Evolutionary conservation across 495 filamentous ascomycete species (phyloP).

Genomic region (Apodospora peruviana): DNA sequence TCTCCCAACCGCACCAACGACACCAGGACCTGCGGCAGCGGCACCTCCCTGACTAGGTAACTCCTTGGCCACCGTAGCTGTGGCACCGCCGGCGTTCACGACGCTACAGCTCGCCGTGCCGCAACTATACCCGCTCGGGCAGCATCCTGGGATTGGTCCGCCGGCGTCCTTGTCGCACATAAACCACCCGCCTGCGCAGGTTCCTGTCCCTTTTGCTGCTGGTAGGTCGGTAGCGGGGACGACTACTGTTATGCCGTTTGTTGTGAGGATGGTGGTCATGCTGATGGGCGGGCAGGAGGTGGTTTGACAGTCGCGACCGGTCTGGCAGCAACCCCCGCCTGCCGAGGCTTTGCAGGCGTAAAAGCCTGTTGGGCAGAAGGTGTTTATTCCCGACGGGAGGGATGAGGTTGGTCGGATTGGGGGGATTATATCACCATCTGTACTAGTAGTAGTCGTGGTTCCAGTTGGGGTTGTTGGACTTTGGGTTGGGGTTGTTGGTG

Average conservation of each 20-base stretch:
- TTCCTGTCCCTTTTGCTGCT: slow-evolving; percentile 29
- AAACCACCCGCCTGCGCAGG: slow-evolving; percentile 75
- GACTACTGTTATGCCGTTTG: slow-evolving; percentile 62
- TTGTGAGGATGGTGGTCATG: slow-evolving; percentile 55
- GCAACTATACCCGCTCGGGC: slow-evolving; percentile 68
- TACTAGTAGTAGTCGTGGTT: slow-evolving; percentile 22
- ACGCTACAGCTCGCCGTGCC: slow-evolving; percentile 64
- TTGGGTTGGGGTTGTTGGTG: background rate
- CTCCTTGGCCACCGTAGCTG: slow-evolving; percentile 57
- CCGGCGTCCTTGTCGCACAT: slow-evolving; percentile 53
- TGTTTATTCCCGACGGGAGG: slow-evolving; percentile 16
- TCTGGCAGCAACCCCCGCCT: slow-evolving; percentile 60
- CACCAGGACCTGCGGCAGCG: too few species aligned
- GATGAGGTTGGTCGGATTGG: slow-evolving; percentile 36
- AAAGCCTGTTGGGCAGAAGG: slow-evolving; percentile 52
- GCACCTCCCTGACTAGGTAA: too few species aligned
- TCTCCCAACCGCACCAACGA: too few species aligned
- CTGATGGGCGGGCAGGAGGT: slow-evolving; percentile 48
- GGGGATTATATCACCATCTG: slow-evolving; percentile 21
- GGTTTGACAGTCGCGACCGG: slow-evolving; percentile 70
- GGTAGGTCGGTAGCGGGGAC: slow-evolving; percentile 46
- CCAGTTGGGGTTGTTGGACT: background rate
- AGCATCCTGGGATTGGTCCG: slow-evolving; percentile 65
- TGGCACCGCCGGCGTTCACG: slow-evolving; percentile 30
- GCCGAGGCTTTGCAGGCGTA: slow-evolving; percentile 48